Evolutionary conservation across 257 asterid genomes (phyloP), one percentile per base, ranked within the genome.

Genomic region (Solanum rostratum): DNA sequence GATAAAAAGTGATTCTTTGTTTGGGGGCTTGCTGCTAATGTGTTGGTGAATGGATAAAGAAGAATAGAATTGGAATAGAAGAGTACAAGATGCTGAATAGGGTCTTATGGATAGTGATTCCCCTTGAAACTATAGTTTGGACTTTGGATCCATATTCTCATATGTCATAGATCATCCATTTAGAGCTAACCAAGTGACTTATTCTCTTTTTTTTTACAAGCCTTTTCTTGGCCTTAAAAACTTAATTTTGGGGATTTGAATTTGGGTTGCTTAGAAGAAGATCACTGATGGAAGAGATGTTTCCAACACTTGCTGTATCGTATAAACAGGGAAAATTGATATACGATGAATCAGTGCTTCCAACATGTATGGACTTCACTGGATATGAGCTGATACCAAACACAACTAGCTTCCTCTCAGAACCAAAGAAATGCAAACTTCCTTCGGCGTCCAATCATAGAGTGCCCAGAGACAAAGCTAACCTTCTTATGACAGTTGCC

Each of bases 381-480:
- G 93, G 93, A 59, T 84, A 89, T 81, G 93, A 93, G 87, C 87
- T 91, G 60, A 85, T 88, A 59, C 71, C 90, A 71, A 87, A 83
- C 90, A 79, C 91, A 15, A 63, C 66, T 14, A 84, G 85, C 84
- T 87, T 81, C 59, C 80, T 85, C 20, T 87, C 87, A 7, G 89
- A 87, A 50, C 88, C 87, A 50, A 62, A 81, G 62, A 87, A 90
- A 90, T 87, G 94, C 83, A 91, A 92, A 88, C 89, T 85, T 80
- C 94, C 92, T 50, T 39, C 82, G 63, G 85, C 86, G 79, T 70
- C 93, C 45, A 84, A 65, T 55, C 92, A 92, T 85, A 84, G 29
- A 27, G 78, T 84, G 70, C 89, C 90, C 24, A 89, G 81, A 22
- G 88, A 84, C 84, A 94, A 90, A 86, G 80, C 85, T 13, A 84